phyloP scores from a whole-genome alignment of 83 land plant genomes.

The Larix sibirica region DNA sequence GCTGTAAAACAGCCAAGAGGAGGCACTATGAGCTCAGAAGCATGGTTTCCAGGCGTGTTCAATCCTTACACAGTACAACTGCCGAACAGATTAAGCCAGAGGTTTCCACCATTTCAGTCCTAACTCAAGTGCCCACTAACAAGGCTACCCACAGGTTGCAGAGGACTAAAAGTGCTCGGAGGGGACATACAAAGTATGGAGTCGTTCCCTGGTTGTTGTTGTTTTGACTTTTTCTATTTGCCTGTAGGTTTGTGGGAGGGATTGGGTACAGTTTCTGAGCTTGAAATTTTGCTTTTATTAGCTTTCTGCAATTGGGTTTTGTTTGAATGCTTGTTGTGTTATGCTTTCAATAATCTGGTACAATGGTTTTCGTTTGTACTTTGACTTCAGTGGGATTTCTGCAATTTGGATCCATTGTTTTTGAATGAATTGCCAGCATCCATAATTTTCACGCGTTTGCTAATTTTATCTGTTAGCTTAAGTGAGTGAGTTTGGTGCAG shows the following conservation, averaged over 20 bases:
- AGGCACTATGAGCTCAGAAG: slow-evolving; percentile 4
- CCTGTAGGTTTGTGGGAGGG: background rate
- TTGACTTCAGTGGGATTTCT: too few species aligned
- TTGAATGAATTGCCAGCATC: too few species aligned
- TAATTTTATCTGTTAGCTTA: background rate
- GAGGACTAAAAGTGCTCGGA: background rate
- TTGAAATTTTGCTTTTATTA: background rate
- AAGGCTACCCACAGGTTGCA: background rate
- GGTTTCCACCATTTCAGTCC: slow-evolving; percentile 14
- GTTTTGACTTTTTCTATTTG: background rate
- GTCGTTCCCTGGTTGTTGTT: background rate
- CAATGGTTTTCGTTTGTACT: too few species aligned
- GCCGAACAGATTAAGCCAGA: slow-evolving; percentile 7
- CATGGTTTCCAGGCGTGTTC: background rate
- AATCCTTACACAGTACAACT: slow-evolving; percentile 7
- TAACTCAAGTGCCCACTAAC: background rate
- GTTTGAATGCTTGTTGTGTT: background rate
- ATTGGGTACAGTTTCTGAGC: background rate
- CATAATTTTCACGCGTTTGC: background rate
- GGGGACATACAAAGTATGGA: background rate
- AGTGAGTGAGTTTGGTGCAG: background rate
- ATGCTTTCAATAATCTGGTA: too few species aligned
- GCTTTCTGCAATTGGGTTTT: background rate
- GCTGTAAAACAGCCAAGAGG: background rate
- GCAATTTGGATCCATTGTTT: too few species aligned